Percentiles rank a stretch among this genome's conserved stretches.
These are phyloP conservation scores for Actinomucor elegans DNA, from an alignment of 371 early-diverging fungal species.

Conservation along the genomic window DNA sequence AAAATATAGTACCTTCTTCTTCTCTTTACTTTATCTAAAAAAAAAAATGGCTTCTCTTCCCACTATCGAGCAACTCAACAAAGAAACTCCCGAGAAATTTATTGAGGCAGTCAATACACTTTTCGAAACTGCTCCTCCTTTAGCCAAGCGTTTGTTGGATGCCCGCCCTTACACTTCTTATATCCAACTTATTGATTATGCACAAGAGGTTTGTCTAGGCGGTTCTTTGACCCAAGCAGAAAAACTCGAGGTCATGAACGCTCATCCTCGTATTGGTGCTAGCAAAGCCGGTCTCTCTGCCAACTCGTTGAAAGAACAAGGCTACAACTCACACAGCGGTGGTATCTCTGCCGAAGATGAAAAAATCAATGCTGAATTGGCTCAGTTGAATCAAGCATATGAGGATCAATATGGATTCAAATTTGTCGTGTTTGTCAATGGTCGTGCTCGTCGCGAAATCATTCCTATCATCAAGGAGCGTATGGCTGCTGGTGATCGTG, in stretches of 20 bases:
- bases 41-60: constrained; percentile 49
- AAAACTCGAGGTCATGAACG: constrained; percentile 74
- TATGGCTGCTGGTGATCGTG: constrained; percentile 47
- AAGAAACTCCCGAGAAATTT: constrained; percentile 53
- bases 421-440: constrained; percentile 90
- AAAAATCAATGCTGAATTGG: constrained; percentile 37
- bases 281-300: constrained; percentile 67
- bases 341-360: constrained; percentile 35
- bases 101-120: constrained; percentile 65
- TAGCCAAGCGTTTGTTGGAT: constrained; percentile 69
- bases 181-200: constrained; percentile 60
- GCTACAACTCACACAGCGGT: constrained; percentile 40
- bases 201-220: constrained; percentile 49
- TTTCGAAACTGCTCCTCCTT: constrained; percentile 87
- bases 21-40: neutral
- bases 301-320: constrained; percentile 76
- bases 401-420: constrained; percentile 85
- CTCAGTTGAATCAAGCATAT: constrained; percentile 65
- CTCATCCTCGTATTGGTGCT: constrained; percentile 92
- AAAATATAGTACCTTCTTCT: neutral
- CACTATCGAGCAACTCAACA: constrained; percentile 73
- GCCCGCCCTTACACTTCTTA: constrained; percentile 71
- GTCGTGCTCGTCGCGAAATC: constrained; percentile 68
- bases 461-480: constrained; percentile 74
- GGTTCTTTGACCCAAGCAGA: constrained; percentile 56